Conservation (phyloP, 2,329 filamentous ascomycete species). For the Beauveria sp. region DNA sequence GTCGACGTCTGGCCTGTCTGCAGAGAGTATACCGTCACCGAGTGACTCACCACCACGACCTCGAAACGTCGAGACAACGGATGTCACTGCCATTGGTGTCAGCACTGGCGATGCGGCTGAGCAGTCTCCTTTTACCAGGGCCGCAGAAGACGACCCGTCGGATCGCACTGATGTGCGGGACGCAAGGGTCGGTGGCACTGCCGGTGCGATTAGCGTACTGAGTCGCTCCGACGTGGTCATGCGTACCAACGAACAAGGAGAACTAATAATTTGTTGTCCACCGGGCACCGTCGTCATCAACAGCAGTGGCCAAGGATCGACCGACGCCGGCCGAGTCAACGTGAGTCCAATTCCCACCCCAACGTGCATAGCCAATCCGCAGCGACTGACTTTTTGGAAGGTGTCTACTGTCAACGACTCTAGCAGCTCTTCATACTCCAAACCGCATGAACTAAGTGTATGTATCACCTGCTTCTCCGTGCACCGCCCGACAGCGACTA, state of each 20-base stretch:
- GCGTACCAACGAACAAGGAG: slow-evolving; percentile 6
- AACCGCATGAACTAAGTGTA: slow-evolving; percentile 15
- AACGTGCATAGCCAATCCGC: neutral
- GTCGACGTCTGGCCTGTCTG: slow-evolving; percentile 6
- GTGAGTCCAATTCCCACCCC: slow-evolving; percentile 11
- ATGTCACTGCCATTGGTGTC: neutral
- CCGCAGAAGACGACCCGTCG: neutral
- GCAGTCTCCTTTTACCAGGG: slow-evolving; percentile 6
- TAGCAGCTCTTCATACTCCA: slow-evolving; percentile 10
- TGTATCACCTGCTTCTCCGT: neutral
- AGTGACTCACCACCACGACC: slow-evolving; percentile 8
- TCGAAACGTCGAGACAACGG: neutral
- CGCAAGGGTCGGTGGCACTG: neutral
- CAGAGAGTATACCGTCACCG: slow-evolving; percentile 8
- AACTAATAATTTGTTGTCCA: slow-evolving; percentile 12
- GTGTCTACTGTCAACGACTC: slow-evolving; percentile 11
- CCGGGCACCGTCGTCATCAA: slow-evolving; percentile 8
- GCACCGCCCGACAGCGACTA: slow-evolving; percentile 12
- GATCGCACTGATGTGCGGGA: neutral
- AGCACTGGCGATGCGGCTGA: neutral
- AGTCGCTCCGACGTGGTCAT: slow-evolving; percentile 7
- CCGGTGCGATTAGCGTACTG: neutral
- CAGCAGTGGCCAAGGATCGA: neutral
- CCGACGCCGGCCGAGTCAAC: neutral
- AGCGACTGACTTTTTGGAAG: slow-evolving; percentile 17